Evolutionary conservation across 345 rosid genomes (phyloP), one percentile per base, ranked within the genome.

Genomic region (Orychophragmus violaceus): DNA sequence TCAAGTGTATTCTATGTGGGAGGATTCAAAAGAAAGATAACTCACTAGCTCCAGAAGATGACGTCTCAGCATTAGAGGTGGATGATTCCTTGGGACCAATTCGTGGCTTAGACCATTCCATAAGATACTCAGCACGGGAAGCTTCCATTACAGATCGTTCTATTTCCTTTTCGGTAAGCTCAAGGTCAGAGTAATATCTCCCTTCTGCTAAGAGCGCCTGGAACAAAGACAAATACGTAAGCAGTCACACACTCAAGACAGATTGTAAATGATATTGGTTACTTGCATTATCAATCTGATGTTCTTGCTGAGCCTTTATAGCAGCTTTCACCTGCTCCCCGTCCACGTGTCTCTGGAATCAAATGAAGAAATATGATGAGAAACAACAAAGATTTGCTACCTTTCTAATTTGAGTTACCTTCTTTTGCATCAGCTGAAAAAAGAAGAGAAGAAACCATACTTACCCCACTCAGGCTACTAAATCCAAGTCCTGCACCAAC

Each of bases 401-500:
- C 1, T 27, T 54, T 39, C 19, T 22, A 16, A 16, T 22, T 27
- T 28, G 18, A 33, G 27, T 11, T 46, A 18, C 7, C 16, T 42
- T 70, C 10, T 2, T 30, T 28, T 6, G 48, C 14, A 62, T 21
- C 59, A 59, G 35, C 32, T 68, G 18, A 16, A 48, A 10, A 68
- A 25, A 59, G 5, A 36, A 17, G 11, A 24, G 52, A 32, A 2
- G 56, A 51, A 25, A 21, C 29, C 32, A 54, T 4, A 57, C 84
- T n/a, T 67, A 95, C 99, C 90, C 97, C 99, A 66, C 78, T 84
- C 44, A 95, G 96, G 77, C 85, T 83, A 82, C 96, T 75, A 80
- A 91, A 89, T 67, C 99, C 99, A 54, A 91, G 96, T 29, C 99
- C 99, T 6, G 96, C 98, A 72, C 99, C 99, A 72, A 95, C 74